Evolutionary conservation across 1,284 basidiomycete genomes (phyloP).

Genomic region (Vanrija pseudolonga): DNA sequence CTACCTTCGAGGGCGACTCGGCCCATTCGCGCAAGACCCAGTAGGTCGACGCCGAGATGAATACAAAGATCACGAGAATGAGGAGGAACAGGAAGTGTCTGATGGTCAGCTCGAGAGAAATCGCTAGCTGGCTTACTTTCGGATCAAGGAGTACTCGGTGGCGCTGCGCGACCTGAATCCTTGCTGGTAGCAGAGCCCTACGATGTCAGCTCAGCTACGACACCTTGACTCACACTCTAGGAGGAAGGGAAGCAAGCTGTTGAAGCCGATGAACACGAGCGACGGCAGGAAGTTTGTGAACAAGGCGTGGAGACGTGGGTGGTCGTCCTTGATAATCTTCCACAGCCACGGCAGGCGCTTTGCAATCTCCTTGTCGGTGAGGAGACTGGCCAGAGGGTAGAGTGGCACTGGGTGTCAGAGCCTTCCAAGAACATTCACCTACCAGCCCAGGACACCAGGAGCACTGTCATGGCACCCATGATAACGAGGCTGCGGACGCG

Average conservation of each 20-base stretch:
- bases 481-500: constrained; percentile 67
- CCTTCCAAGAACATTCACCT: constrained; percentile 12
- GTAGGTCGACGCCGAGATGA: constrained; percentile 83
- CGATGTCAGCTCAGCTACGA: background rate
- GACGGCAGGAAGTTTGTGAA: constrained; percentile 91
- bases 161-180: constrained; percentile 84
- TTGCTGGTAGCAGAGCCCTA: constrained; percentile 80
- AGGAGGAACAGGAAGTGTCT: constrained; percentile 94
- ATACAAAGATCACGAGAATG: constrained; percentile 92
- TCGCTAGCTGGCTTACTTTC: constrained; percentile 62
- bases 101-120: constrained; percentile 3
- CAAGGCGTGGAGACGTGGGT: constrained; percentile 73
- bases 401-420: constrained; percentile 61
- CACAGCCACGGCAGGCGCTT: constrained; percentile 78
- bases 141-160: constrained; percentile 87
- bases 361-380: constrained; percentile 89
- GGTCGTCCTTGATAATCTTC: constrained; percentile 64
- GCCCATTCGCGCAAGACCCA: constrained; percentile 84
- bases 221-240: constrained; percentile 65
- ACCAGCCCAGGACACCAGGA: constrained; percentile 76
- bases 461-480: constrained; percentile 61
- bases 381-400: constrained; percentile 72
- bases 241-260: constrained; percentile 82
- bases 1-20: constrained; percentile 63
- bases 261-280: constrained; percentile 82